Percentiles rank a stretch among this genome's conserved stretches.
Evolutionary conservation across 148 eudicot species (phyloP).

Genomic region (Rhododendron williamsianum): DNA sequence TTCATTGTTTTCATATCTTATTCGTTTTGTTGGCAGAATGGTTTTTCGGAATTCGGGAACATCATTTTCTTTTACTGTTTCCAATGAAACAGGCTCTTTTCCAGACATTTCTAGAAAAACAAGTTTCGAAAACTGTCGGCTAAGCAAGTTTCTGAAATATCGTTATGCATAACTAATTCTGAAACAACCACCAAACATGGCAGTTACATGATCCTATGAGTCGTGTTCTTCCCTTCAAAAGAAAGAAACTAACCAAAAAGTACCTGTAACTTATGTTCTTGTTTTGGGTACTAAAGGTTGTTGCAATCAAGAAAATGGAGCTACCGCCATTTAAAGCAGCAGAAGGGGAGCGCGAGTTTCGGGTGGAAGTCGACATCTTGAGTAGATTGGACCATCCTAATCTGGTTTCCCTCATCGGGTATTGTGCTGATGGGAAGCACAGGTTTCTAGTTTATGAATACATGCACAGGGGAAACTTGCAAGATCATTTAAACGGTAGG

Average conservation of each 20-base stretch:
- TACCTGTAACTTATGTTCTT: not conserved
- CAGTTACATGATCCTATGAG: not conserved
- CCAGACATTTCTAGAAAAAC: not conserved
- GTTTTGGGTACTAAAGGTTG: conserved; percentile 42
- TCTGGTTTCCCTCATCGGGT: conserved; percentile 83
- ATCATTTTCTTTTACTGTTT: not conserved
- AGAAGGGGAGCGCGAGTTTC: conserved; percentile 88
- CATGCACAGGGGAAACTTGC: conserved; percentile 83
- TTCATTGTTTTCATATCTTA: not conserved
- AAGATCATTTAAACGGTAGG: conserved; percentile 81
- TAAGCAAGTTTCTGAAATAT: not conserved
- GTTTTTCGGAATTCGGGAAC: not conserved
- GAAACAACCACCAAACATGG: not conserved
- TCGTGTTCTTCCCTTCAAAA: not conserved
- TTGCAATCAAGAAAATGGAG: conserved; percentile 98
- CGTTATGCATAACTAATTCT: not conserved
- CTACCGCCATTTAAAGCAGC: conserved; percentile 67
- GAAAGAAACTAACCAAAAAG: not conserved
- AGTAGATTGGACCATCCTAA: conserved; percentile 92
- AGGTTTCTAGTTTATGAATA: conserved; percentile 87
- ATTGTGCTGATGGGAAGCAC: conserved; percentile 88
- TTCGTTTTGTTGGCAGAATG: not conserved
- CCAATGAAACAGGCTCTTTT: not conserved
- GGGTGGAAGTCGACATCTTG: conserved; percentile 89
- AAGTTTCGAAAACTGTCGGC: not conserved